Evolutionary conservation across 139 green algal genomes (phyloP), one percentile per base, ranked within the genome.

Genomic region (Coccomyxa sp.): DNA sequence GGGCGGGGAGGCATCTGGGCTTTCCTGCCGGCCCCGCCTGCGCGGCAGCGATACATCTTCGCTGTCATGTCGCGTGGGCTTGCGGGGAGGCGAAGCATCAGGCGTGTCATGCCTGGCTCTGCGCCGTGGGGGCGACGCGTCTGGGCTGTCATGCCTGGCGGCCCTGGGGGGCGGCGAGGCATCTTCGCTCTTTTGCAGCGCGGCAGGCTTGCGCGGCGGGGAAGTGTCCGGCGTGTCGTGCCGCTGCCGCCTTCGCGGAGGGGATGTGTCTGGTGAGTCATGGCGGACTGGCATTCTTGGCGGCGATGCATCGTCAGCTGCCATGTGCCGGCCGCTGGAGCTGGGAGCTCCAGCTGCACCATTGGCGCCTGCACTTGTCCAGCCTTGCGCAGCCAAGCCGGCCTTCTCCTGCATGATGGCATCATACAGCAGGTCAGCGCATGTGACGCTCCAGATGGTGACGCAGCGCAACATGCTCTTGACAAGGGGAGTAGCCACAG

Each of bases 201-300:
- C 32, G 57, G 76, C 12, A 25, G 11, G 71, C 59, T 58, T n/a
- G 58, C 82, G 67, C 13, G 79, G 87, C 23, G 89, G 87, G 10
- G 86, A 90, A 16, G 80, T 81, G 30, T 91, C 84, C n/a, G 82
- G 74, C 13, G 23, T 83, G 82, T 88, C 84, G 30, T 88, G 82
- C 76, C 87, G 32, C 71, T 74, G 28, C 23, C 81, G 18, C 10
- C 86, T 79, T 71, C 79, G 82, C 0, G 79, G 80, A 9, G 83
- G 84, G 15, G 71, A 84, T 28, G 60, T 58, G 38, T 85, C 81
- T 14, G 66, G 88, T 67, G 78, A 86, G 82, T 79, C 87, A 38
- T 83, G 80, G 0, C 67, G 80, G 12, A 74, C 66, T 38, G 28
- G 51, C 27, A 78, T 67, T 58, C 82, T 63, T 0, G 80, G 86